Evolutionary conservation across 441 rosid species (phyloP).

Genomic region (Eruca vesicaria): DNA sequence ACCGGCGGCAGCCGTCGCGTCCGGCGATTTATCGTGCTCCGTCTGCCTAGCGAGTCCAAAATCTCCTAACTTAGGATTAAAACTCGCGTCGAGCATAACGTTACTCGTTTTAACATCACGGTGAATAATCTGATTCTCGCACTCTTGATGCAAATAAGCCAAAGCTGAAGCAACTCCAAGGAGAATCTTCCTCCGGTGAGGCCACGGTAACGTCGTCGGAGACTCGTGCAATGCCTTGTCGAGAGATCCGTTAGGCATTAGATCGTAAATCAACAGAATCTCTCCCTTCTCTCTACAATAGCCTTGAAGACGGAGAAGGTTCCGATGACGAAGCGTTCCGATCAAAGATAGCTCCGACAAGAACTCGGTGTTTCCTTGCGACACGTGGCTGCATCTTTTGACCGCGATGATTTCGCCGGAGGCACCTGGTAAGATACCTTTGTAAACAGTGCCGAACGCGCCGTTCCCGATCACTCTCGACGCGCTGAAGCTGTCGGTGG

Average conservation of each 20-base stretch:
- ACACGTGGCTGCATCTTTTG: constrained; percentile 77
- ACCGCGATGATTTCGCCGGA: constrained; percentile 83
- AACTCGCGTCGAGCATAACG: constrained; percentile 84
- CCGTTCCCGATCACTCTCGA: constrained; percentile 81
- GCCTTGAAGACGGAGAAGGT: constrained; percentile 87
- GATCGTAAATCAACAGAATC: constrained; percentile 75
- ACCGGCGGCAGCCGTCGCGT: constrained; percentile 94
- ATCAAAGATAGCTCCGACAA: constrained; percentile 79
- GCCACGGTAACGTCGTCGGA: constrained; percentile 70
- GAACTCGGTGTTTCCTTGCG: constrained; percentile 84
- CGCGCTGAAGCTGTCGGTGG: constrained; percentile 67
- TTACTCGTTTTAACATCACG: constrained; percentile 91
- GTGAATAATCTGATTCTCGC: constrained; percentile 93
- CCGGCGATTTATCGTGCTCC: constrained; percentile 88
- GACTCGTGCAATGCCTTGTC: constrained; percentile 89
- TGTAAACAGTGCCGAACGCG: constrained; percentile 90
- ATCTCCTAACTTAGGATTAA: constrained; percentile 87
- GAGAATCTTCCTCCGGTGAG: constrained; percentile 61
- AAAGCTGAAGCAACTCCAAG: constrained; percentile 90
- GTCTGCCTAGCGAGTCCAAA: constrained; percentile 87
- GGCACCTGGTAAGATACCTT: constrained; percentile 56
- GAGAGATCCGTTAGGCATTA: constrained; percentile 93
- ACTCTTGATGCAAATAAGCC: constrained; percentile 93
- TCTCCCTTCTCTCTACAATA: constrained; percentile 95
- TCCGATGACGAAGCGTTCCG: constrained; percentile 83